Evolutionary conservation across 2,329 filamentous ascomycete genomes (phyloP), one percentile per base, ranked within the genome.

Genomic region (Fragosphaeria purpurea): DNA sequence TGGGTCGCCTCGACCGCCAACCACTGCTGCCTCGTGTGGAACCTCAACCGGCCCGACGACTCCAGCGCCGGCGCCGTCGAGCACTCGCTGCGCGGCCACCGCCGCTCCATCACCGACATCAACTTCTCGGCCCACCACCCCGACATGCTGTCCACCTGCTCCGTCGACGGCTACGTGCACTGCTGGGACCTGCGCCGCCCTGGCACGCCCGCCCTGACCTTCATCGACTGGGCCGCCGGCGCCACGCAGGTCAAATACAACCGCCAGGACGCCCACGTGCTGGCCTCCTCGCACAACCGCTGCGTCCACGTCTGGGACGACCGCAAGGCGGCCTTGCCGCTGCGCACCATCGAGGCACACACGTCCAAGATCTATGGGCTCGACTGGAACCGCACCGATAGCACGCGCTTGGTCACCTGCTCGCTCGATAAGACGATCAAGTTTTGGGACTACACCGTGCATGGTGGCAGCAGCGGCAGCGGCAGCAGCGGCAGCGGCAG

Each of bases 191-290:
- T 96, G 44, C 80, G 90, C 38, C 76, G 78, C 47, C 83, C 88
- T 0, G 75, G 76, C 41, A 79, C 84, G 56, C 87, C 88, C 7
- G 85, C 80, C 8, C 73, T 90, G 50, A 88, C 83, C 0, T 95
- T 93, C 62, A 91, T 86, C 54, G 89, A 96, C 68, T 96, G 89
- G 86, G 88, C 89, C 62, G 88, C 89, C 34, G 90, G 90, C 41
- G 90, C 89, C 9, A 95, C 90, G 1, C 91, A 96, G 64, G 90
- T 96, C 56, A 96, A 96, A 67, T 96, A 88, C 76, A 95, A 90
- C 62, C 80, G 90, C 32, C 86, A 91, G 63, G 82, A 95, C 60
- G 76, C 85, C n/a, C 81, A 93, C 62, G 82, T 95, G 33, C 72
- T 96, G 45, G 91, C 91, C 22, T 95, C 90, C 34, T 88, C 90